Evolutionary conservation across 2,329 filamentous ascomycete species (phyloP).

Genomic region (Neofusicoccum cordaticola): DNA sequence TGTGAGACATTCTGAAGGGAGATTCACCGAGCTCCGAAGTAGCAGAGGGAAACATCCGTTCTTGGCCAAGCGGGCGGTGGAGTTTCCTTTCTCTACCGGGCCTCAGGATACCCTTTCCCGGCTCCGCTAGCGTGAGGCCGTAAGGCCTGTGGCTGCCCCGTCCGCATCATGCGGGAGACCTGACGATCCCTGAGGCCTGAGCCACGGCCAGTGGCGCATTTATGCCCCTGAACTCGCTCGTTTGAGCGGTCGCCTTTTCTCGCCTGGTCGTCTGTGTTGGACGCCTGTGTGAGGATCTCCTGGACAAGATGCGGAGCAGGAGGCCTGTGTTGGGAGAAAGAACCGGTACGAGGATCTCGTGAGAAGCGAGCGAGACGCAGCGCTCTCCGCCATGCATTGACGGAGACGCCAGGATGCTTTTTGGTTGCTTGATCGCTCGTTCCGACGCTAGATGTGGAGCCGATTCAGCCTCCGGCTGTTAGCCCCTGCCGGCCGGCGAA

Average conservation of each 20-base stretch:
- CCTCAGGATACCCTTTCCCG: not conserved
- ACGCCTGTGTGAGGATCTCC: not conserved
- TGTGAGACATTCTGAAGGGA: conserved; percentile 6
- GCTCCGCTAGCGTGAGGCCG: not conserved
- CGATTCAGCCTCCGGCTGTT: not conserved
- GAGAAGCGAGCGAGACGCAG: not conserved
- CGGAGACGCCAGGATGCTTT: not conserved
- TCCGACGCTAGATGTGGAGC: not conserved
- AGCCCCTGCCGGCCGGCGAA: not conserved
- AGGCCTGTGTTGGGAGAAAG: not conserved
- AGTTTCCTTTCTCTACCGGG: not conserved
- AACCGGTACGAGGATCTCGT: not conserved
- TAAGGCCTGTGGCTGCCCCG: not conserved
- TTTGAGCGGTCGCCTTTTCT: not conserved
- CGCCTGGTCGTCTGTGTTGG: not conserved
- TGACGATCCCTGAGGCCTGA: not conserved
- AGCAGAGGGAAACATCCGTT: not conserved
- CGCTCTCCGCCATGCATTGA: not conserved
- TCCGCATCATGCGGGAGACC: not conserved
- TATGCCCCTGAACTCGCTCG: not conserved
- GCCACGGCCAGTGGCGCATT: not conserved
- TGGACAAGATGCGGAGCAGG: not conserved
- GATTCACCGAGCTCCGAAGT: conserved; percentile 4
- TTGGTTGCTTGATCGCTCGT: conserved; percentile 1
- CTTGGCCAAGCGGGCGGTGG: not conserved